Evolutionary conservation across 805 yeast species (phyloP), one percentile per base, ranked within the genome.

Genomic region (Barnettozyma sucrosica): DNA sequence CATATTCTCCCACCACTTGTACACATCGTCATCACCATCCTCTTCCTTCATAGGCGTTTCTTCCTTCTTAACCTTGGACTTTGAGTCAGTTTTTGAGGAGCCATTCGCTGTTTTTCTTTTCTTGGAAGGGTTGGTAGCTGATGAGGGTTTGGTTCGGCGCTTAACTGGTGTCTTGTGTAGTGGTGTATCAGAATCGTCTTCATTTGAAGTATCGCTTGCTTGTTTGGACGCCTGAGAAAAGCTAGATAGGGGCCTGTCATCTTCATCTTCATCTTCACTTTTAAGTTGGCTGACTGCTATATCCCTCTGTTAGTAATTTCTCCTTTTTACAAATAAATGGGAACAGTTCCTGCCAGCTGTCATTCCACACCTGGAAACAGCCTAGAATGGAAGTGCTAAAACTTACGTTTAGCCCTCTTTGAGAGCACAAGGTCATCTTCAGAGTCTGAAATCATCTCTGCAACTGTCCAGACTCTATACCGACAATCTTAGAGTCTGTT

Each of bases 1-100:
- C 40, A 78, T 79, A 38, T 78, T 80, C 62, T 87, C 92, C 93
- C 96, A 89, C 95, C 95, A 82, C 65, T 81, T 83, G 61, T 78
- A 82, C n/a, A 67, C 71, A 2, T 75, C 87, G 3, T 76, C 81
- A n/a, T 76, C 81, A 16, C 76, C 81, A 18, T 71, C 79, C 6
- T 67, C 76, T 1, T 66, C 57, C 10, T 50, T 46, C 21, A 53
- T 53, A 47, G 52, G 47, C 40, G 37, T 45, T 36, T 48, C 41
- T 25, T 44, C 53, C 34, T 46, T 45, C 30, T 45, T 48, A 23
- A 39, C 53, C 32, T 40, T 46, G 41, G 21, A 44, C 21, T 36
- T 45, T 45, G 44, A 47, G 45, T 16, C 8, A 5, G 11, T 48
- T 36, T 30, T 41, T 44, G 39, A 23, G 41, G 26, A 28, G 28